These are phyloP conservation scores for Vaccinium darrowii DNA, from an alignment of 148 eudicot species.

Conservation along the genomic window DNA sequence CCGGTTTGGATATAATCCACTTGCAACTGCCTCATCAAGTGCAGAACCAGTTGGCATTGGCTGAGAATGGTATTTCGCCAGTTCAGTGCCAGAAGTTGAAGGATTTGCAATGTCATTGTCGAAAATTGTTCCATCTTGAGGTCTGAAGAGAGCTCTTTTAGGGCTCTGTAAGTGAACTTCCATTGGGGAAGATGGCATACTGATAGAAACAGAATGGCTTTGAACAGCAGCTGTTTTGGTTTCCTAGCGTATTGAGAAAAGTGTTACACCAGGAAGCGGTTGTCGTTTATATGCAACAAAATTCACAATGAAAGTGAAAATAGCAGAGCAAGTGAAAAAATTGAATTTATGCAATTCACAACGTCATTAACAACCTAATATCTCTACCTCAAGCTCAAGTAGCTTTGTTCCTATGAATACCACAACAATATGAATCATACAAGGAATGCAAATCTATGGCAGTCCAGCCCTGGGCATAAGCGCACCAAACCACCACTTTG, in stretches of 20 bases:
- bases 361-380: neutral
- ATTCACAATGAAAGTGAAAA: neutral
- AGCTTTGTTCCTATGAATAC: neutral
- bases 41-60: constrained; percentile 45
- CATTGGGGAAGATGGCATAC: constrained; percentile 73
- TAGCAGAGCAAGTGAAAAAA: neutral
- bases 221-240: constrained; percentile 22
- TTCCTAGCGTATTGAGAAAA: constrained; percentile 32
- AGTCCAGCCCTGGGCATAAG: no score
- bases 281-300: neutral
- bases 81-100: constrained; percentile 3
- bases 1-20: constrained; percentile 21
- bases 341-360: neutral
- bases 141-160: constrained; percentile 42
- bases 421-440: neutral
- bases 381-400: constrained; percentile 1
- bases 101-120: constrained; percentile 15
- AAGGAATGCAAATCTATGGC: neutral
- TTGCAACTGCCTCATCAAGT: constrained; percentile 28
- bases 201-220: constrained; percentile 44
- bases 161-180: constrained; percentile 29
- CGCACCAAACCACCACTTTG: no score
- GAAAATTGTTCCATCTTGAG: constrained; percentile 25
- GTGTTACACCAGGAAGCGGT: constrained; percentile 4
- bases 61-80: constrained; percentile 54